Conservation (phyloP, 345 rosid species). For the Salix exigua region DNA sequence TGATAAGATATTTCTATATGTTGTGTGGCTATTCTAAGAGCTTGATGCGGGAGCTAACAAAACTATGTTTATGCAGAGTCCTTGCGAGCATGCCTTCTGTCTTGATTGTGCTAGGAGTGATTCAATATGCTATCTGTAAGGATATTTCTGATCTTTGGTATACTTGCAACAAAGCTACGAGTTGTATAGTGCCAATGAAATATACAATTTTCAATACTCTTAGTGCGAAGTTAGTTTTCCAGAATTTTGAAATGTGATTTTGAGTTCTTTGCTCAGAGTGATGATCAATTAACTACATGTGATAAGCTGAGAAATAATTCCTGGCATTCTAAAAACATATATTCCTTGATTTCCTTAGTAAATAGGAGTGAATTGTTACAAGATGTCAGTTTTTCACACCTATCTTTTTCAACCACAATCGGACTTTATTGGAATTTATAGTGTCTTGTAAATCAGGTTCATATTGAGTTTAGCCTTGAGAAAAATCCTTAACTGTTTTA, state of each 20-base stretch:
- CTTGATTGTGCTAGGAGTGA: conserved; percentile 95
- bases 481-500: background rate
- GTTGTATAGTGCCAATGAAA: background rate
- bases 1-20: background rate
- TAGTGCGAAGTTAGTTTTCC: background rate
- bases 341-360: background rate
- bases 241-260: background rate
- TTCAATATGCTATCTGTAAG: conserved; percentile 95
- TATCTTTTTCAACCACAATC: too few species aligned
- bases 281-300: background rate
- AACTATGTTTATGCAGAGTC: conserved; percentile 52
- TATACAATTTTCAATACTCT: background rate
- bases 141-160: conserved; percentile 5
- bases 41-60: too few species aligned
- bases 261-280: background rate
- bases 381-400: background rate
- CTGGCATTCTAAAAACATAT: background rate
- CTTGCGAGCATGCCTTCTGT: conserved; percentile 93
- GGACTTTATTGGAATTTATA: background rate
- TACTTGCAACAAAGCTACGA: background rate
- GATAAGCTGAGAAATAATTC: background rate
- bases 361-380: background rate
- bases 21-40: background rate
- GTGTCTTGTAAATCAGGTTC: background rate
- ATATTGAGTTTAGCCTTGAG: background rate